Evolutionary conservation across 2,329 filamentous ascomycete genomes (phyloP), one percentile per base, ranked within the genome.

Genomic region (Lecanosticta acicola): DNA sequence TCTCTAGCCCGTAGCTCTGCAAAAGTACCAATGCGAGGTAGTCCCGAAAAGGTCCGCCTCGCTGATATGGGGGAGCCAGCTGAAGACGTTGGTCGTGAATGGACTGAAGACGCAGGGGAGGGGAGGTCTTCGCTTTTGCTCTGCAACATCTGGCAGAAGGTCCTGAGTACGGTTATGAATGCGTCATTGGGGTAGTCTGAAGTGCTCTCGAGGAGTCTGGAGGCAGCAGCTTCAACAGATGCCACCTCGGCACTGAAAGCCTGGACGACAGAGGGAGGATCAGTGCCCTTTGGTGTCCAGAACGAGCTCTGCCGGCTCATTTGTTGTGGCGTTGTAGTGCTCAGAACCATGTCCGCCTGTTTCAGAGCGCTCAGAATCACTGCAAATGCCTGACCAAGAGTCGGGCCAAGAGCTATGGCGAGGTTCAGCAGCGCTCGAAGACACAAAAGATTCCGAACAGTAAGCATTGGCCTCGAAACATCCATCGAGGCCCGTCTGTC

Each of bases 341-440:
- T 76, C 19, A 96, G 76, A 3, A 97, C 83, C 51, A 94, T 81
- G 58, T 97, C 93, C 2, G 91, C 90, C 65, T 96, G 87, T 60
- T 96, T 89, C 5, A 98, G 71, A 0, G 90, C 94, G 60, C 94
- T 90, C 1, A 98, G 76, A 13, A 98, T 75, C 47, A 98, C 97
- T 1, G 82, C 83, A 87, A 94, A 98, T 1, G 91, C 86, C 11
- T 78, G 75, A 29, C 85, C 83, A 1, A 98, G 74, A 0, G 88
- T 95, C 2, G 93, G 89, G 0, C 93, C 93, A 1, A 98, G 71
- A 2, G 93, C 93, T 59, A 97, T 98, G 1, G 93, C 93, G 3
- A 98, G 71, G 57, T 98, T 98, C n/a, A 98, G 71, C 13, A 98
- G 74, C 21, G 93, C 93, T 59, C 94, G 77, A 35, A 98, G 72